Percentiles rank a stretch among this genome's conserved stretches.
phyloP scores from a whole-genome alignment of 2,329 filamentous ascomycete species.

The Tolypocladium ovalisporum region DNA sequence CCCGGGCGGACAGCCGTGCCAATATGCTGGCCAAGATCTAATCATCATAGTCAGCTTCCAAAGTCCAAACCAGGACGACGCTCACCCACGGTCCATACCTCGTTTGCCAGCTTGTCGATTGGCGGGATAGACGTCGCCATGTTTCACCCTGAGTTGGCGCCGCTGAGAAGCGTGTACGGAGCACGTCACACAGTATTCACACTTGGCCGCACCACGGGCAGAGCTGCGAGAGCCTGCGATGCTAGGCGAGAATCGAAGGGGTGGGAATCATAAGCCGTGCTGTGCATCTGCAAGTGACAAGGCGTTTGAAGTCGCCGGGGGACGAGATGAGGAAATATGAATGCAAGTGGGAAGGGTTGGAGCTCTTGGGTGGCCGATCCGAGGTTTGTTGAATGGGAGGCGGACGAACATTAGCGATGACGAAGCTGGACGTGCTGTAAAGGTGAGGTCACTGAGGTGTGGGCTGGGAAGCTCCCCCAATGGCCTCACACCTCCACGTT shows the following conservation, averaged over 20 bases:
- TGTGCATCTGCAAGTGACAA: background rate
- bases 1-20: constrained; percentile 32
- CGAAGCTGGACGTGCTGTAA: background rate
- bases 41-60: background rate
- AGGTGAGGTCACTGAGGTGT: too few relatives aligned
- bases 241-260: background rate
- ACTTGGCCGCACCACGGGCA: background rate
- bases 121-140: background rate
- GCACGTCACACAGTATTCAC: too few relatives aligned
- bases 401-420: background rate
- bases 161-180: background rate
- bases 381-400: background rate
- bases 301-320: too few relatives aligned
- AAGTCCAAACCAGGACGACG: too few relatives aligned
- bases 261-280: background rate
- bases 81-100: background rate
- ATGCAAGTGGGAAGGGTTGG: background rate
- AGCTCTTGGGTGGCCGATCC: background rate
- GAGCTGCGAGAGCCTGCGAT: background rate
- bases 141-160: background rate
- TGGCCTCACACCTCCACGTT: background rate
- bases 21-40: constrained; percentile 21
- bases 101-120: constrained; percentile 1
- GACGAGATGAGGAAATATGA: background rate
- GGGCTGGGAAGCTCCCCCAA: background rate